Base-by-base conservation (phyloP, 306 rosid species). In the Cicer chorassanicum region DNA sequence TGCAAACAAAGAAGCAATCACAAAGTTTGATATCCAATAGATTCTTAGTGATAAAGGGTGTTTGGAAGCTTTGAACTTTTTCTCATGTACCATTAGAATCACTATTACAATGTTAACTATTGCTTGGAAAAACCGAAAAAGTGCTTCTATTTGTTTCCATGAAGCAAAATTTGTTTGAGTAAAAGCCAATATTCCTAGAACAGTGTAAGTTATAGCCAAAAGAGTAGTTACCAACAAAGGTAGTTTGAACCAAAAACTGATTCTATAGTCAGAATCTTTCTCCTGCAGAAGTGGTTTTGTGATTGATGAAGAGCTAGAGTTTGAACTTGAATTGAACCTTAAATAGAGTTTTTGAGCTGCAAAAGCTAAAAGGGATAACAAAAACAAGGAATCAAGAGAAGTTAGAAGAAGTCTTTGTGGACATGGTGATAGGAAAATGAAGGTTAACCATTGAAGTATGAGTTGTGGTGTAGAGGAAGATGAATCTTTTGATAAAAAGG, bases 21-120 rank as follows among this genome's bases (percentile, higher is more conserved):
- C 74, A 6, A 80, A 80, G 68, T 73, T 80, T 51, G 61, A 80
- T 0, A 60, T 10, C 87, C 87, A 80, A 36, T 80, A 80, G 42
- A 80, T 11, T 84, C 82, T 84, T 5, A 84, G 34, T 1, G 82
- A 50, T 11, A 84, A 72, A 84, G 80, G 84, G 81, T 84, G 87
- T 53, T 50, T 46, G 0, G 39, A 1, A 72, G 77, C 73, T 54
- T 77, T 78, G 73, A 80, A 61, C 76, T 76, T 84, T 64, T 40
- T 76, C 80, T 77, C 82, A 11, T 80, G 84, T 24, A 64, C 59
- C 73, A 80, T 24, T 5, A 84, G 55, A 43, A 80, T 40, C 71
- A 77, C 73, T 9, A 77, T 57, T 46, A 40, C 82, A 45, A 80
- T 15, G 66, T 68, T 73, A 59, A 48, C 14, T 18, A 73, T 21